phyloP scores from a whole-genome alignment of 352 stramenopile genomes.

The Phytopythium mirpurense region DNA sequence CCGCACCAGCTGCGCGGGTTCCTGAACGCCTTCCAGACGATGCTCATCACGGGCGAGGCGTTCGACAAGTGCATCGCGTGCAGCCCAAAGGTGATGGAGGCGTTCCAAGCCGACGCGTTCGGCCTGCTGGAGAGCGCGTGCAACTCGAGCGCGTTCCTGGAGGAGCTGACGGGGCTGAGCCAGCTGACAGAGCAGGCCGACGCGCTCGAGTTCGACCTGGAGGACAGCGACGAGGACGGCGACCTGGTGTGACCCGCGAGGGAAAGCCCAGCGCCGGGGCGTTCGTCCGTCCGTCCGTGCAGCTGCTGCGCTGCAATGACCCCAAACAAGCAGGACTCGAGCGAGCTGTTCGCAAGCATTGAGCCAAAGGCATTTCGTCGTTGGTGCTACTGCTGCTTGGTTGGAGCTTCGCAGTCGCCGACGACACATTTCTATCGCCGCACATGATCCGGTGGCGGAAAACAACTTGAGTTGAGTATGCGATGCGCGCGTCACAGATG shows the following conservation, averaged over 20 bases:
- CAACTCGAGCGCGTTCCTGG: constrained; percentile 65
- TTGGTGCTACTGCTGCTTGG: no score
- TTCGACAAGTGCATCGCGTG: constrained; percentile 97
- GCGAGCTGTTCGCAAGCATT: no score
- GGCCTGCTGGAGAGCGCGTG: constrained; percentile 56
- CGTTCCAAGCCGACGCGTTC: constrained; percentile 57
- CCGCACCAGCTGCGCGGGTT: constrained; percentile 96
- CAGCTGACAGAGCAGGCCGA: constrained; percentile 56
- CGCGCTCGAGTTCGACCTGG: constrained; percentile 53
- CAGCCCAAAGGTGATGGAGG: constrained; percentile 83
- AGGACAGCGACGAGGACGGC: constrained; percentile 63
- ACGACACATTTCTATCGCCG: no score
- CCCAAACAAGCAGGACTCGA: no score
- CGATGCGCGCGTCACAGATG: not conserved
- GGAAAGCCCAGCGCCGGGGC: no score
- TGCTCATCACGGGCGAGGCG: constrained; percentile 81
- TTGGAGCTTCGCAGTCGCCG: no score
- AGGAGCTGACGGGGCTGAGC: constrained; percentile 74
- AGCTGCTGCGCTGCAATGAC: no score
- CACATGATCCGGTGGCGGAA: not conserved
- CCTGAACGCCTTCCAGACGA: constrained; percentile 87
- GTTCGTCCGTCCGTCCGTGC: no score
- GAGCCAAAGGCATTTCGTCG: no score
- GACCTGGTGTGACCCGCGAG: constrained; percentile 27
- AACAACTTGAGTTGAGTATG: not conserved